Conservation (phyloP, 1,284 basidiomycete species). For the Sparassis latifolia region DNA sequence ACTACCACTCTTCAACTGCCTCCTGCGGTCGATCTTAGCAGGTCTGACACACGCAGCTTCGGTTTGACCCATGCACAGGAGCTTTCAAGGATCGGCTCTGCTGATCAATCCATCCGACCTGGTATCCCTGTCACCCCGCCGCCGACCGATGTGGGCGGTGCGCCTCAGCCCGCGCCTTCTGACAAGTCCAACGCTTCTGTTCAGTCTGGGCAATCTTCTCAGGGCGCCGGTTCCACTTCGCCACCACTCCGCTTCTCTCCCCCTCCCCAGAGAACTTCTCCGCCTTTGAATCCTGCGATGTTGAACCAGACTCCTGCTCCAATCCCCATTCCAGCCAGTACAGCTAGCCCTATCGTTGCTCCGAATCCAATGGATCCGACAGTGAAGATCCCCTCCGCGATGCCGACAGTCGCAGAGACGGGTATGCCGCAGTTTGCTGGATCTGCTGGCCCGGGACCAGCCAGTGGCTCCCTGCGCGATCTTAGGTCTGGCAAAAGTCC, state of each 20-base stretch:
- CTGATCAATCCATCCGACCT: constrained; percentile 24
- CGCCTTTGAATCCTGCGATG: constrained; percentile 43
- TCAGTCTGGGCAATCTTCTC: constrained; percentile 1
- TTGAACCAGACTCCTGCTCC: constrained; percentile 54
- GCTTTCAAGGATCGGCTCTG: constrained; percentile 47
- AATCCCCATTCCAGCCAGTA: constrained; percentile 31
- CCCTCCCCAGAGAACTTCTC: constrained; percentile 19
- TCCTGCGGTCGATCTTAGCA: constrained; percentile 45
- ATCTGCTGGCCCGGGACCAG: constrained; percentile 55
- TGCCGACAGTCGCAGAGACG: constrained; percentile 59
- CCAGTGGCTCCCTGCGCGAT: constrained; percentile 54
- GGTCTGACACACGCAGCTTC: constrained; percentile 72
- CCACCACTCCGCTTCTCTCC: constrained; percentile 15
- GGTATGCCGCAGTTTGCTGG: constrained; percentile 51
- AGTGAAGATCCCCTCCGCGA: constrained; percentile 28
- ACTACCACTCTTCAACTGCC: constrained; percentile 39
- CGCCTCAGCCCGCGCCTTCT: constrained; percentile 12
- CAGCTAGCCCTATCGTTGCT: constrained; percentile 22
- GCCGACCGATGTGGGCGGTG: constrained; percentile 9
- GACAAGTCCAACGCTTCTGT: constrained; percentile 8
- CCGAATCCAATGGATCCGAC: constrained; percentile 25
- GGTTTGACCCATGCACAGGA: constrained; percentile 75
- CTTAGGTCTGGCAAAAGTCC: constrained; percentile 29
- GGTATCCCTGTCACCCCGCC: constrained; percentile 39
- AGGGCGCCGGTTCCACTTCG: constrained; percentile 3